These are phyloP conservation scores for Sarcomyxa edulis DNA, from an alignment of 768 basidiomycete species.

Conservation along the genomic window DNA sequence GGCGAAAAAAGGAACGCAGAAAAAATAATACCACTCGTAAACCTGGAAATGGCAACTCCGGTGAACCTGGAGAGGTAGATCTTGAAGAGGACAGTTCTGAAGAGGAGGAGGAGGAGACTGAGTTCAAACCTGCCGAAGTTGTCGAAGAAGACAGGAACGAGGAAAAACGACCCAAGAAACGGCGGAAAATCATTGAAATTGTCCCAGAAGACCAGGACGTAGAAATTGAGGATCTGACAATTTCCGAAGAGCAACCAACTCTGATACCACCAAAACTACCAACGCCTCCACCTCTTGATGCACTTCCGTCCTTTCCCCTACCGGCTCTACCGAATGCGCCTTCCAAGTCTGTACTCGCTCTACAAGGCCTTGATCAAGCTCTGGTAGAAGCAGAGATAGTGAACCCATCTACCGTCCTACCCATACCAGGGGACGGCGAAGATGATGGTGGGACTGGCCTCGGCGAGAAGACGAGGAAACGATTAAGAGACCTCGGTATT, in stretches of 20 bases:
- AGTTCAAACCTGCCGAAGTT: conserved; percentile 11
- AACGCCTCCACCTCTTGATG: conserved; percentile 21
- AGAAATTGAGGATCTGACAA: conserved; percentile 13
- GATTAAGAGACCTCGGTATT: conserved; percentile 76
- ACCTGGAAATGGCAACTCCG: conserved; percentile 3
- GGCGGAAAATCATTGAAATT: conserved; percentile 29
- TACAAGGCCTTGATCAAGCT: conserved; percentile 76
- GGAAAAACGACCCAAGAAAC: conserved; percentile 37
- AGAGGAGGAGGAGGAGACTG: conserved; percentile 15
- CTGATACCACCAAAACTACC: conserved; percentile 9
- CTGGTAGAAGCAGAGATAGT: conserved; percentile 67
- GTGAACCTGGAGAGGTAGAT: conserved; percentile 21
- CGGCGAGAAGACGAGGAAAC: conserved; percentile 50
- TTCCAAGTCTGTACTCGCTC: conserved; percentile 61
- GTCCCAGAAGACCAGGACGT: conserved; percentile 18
- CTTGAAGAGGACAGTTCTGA: conserved; percentile 5
- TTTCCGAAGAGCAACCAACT: conserved; percentile 6
- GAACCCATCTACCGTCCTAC: conserved; percentile 40
- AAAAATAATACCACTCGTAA: conserved; percentile 32
- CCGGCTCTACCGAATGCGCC: conserved; percentile 65
- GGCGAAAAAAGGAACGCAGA: conserved; percentile 63
- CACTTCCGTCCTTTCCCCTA: conserved; percentile 65
- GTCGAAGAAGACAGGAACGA: conserved; percentile 10
- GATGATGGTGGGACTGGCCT: conserved; percentile 45
- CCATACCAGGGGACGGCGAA: conserved; percentile 35